Evolutionary conservation across 345 rosid genomes (phyloP), one percentile per base, ranked within the genome.

Genomic region (Bruguiera sexangula): DNA sequence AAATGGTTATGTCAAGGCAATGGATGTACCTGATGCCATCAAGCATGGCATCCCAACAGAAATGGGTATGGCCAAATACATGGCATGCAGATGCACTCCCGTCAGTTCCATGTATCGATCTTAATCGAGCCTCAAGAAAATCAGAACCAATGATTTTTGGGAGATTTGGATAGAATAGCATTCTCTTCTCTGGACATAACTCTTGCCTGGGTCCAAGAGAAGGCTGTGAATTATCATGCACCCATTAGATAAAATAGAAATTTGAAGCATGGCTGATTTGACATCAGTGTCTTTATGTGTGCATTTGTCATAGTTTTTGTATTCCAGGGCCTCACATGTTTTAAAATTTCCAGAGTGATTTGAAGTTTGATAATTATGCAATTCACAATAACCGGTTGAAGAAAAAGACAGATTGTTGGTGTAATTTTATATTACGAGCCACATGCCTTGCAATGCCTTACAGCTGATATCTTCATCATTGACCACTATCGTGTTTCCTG

Each of bases 41-140:
- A 50, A 88, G 73, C 63, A 70, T 55, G 21, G 86, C 82, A 70
- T 88, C 93, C 93, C 93, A 88, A 75, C 85, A 83, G 70, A 88
- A 86, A 81, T 86, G 90, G n/a, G 93, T 88, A 78, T 88, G 93
- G 61, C 90, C 93, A 56, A 88, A 86, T 31, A 86, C 87, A 56
- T 86, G 90, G 74, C 88, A 88, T 7, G 83, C 80, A 52, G 72
- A 78, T 24, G 74, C 52, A 50, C 71, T 71, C 69, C 79, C 81
- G 22, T 63, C 52, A 24, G 48, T 64, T 66, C 79, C 77, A 30
- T 88, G 88, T 72, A 88, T 81, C 57, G 81, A 78, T 68, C 90
- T 84, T 74, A 86, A 27, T 43, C 86, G 90, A 70, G 22, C 68
- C 85, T 86, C 87, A 1, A 88, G 90, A 77, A 65, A 55, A 77